Base-by-base conservation (phyloP, 2,329 filamentous ascomycete genomes). In the Davidsoniella neocaledoniae region DNA sequence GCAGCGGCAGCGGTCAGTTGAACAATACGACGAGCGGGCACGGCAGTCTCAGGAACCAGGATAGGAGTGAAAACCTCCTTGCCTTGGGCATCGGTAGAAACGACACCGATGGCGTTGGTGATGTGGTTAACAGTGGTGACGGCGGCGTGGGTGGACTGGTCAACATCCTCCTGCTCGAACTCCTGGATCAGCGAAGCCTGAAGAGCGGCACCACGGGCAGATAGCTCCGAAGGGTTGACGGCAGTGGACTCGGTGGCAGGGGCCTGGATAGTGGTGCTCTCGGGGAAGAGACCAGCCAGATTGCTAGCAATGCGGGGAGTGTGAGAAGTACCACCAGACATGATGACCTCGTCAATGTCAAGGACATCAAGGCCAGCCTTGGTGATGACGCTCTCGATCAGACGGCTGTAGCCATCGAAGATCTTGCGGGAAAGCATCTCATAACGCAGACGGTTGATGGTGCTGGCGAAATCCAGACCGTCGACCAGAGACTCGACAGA, bases 51-150 rank as follows among this genome's bases (percentile, higher is more conserved):
- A 54, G 86, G 75, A 44, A 81, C 76, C 55, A 98, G 75, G 58
- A 98, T 75, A 53, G 86, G 80, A 44, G 79, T 78, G 69, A 96
- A 95, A 53, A 77, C 69, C 56, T 84, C 79, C 53, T 77, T 72
- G 45, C 73, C 72, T 45, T 79, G 71, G 39, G 65, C 61, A 57
- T 66, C 72, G 52, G 77, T 68, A 57, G 80, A 77, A 55, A 94
- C 74, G 48, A 96, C 83, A 63, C 91, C 91, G 55, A 98, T 84
- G 55, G 90, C 84, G 62, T 88, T 83, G 58, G 78, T 73, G 55
- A 94, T 80, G 70, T 98, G 91, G 59, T 87, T 86, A 48, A 93
- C 87, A 14, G 88, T 90, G 33, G 90, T 95, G 56, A 98, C 87
- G 62, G 87, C 86, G 48, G 91, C 82, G 71, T 98, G 90, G 44